Evolutionary conservation across 192 early-diverging fungal genomes (phyloP).

Genomic region (Dispira simplex): DNA sequence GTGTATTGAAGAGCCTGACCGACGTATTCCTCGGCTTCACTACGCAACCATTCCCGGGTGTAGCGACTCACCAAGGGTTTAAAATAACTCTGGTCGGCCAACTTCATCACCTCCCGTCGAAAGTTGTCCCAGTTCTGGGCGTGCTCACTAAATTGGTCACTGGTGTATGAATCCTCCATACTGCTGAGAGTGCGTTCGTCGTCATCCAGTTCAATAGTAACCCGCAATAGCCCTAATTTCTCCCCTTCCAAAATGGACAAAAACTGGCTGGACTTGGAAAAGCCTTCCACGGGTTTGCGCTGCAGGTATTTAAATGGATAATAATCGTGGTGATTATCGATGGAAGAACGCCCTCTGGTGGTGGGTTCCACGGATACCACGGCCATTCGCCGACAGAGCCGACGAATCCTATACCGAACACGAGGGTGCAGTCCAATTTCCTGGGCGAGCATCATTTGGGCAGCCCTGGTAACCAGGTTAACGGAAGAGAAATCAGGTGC

Average conservation of each 20-base stretch:
- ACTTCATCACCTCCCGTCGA: conserved; percentile 42
- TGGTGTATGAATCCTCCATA: conserved; percentile 30
- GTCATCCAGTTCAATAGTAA: conserved; percentile 36
- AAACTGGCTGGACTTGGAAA: conserved; percentile 53
- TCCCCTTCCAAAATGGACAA: conserved; percentile 59
- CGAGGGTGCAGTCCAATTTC: conserved; percentile 69
- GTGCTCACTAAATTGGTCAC: conserved; percentile 37
- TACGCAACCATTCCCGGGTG: conserved; percentile 52
- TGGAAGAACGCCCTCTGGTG: conserved; percentile 54
- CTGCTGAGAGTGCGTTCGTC: conserved; percentile 19
- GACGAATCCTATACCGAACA: conserved; percentile 58
- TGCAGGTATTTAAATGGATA: conserved; percentile 74
- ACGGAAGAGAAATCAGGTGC: conserved; percentile 15
- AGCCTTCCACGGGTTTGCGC: conserved; percentile 55
- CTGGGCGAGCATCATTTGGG: conserved; percentile 49
- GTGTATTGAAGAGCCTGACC: conserved; percentile 40
- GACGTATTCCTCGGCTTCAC: conserved; percentile 55
- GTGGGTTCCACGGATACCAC: conserved; percentile 64
- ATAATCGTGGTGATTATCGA: conserved; percentile 64
- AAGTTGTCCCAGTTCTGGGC: conserved; percentile 64
- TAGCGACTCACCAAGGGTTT: conserved; percentile 59
- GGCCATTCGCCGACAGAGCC: conserved; percentile 49
- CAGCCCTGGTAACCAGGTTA: conserved; percentile 27
- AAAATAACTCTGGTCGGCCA: conserved; percentile 45
- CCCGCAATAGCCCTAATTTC: conserved; percentile 45